These are phyloP conservation scores for Penicillium griseofulvum DNA, from an alignment of 2,329 filamentous ascomycete genomes.

Conservation along the genomic window DNA sequence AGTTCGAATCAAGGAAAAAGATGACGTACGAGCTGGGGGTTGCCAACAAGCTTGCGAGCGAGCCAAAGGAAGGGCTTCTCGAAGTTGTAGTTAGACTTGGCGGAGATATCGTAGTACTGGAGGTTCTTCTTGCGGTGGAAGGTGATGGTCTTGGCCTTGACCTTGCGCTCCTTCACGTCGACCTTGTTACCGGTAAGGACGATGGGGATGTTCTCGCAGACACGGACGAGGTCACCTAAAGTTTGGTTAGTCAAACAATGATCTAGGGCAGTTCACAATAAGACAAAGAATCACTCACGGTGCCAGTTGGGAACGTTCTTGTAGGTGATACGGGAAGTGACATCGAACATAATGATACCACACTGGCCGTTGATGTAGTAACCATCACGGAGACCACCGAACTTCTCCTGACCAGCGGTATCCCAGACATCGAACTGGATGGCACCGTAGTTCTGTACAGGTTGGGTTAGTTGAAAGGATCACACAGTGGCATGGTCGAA, in stretches of 20 bases:
- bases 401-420: constrained; percentile 98
- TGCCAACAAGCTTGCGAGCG: constrained; percentile 95
- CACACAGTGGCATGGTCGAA: constrained; percentile 18
- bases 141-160: constrained; percentile 99
- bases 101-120: constrained; percentile 99
- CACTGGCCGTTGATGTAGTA: constrained; percentile 99
- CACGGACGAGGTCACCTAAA: constrained; percentile 91
- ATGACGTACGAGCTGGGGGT: constrained; percentile 71
- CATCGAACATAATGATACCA: constrained; percentile 99
- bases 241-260: neutral
- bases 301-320: constrained; percentile 99
- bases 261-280: constrained; percentile 7
- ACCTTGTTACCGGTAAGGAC: constrained; percentile 99
- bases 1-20: constrained; percentile 10
- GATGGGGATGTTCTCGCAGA: constrained; percentile 99
- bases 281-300: constrained; percentile 63
- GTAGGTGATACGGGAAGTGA: constrained; percentile 99
- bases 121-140: constrained; percentile 99
- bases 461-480: constrained; percentile 27
- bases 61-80: constrained; percentile 99
- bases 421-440: constrained; percentile 99
- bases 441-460: constrained; percentile 74
- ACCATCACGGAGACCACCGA: constrained; percentile 96
- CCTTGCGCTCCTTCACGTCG: constrained; percentile 99
- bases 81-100: constrained; percentile 99